Evolutionary conservation across 148 eudicot species (phyloP).

Genomic region (Polygonum maritimum): DNA sequence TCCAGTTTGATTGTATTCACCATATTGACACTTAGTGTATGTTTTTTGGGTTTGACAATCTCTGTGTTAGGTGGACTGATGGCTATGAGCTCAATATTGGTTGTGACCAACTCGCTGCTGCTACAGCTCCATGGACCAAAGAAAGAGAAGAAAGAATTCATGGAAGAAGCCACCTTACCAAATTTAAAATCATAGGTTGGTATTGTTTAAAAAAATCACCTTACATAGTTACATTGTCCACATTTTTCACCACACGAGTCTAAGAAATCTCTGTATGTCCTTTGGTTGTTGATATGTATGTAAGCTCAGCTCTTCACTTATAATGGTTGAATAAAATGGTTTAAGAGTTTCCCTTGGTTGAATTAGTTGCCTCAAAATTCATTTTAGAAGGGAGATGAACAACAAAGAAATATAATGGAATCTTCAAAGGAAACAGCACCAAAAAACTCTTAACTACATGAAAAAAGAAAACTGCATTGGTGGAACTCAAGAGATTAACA

Average conservation of each 20-base stretch:
- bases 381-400: neutral
- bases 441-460: neutral
- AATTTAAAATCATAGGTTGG: neutral
- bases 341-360: too few relatives aligned
- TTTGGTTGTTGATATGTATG: neutral
- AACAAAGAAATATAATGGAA: neutral
- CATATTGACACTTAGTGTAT: neutral
- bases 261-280: neutral
- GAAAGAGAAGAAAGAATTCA: slow-evolving; percentile 25
- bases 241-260: neutral
- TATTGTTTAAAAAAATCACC: neutral
- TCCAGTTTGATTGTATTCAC: neutral
- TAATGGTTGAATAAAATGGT: neutral
- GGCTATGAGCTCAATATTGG: slow-evolving; percentile 90
- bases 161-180: neutral
- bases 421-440: neutral
- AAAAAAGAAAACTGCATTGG: neutral
- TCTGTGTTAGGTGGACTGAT: slow-evolving; percentile 66
- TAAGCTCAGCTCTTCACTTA: neutral
- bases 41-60: neutral
- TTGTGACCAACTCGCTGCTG: slow-evolving; percentile 74
- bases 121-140: slow-evolving; percentile 64
- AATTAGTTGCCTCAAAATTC: too few relatives aligned
- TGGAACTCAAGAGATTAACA: neutral
- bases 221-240: neutral